Conservation (phyloP, 495 filamentous ascomycete genomes). For the Penicillium psychrofluorescens region DNA sequence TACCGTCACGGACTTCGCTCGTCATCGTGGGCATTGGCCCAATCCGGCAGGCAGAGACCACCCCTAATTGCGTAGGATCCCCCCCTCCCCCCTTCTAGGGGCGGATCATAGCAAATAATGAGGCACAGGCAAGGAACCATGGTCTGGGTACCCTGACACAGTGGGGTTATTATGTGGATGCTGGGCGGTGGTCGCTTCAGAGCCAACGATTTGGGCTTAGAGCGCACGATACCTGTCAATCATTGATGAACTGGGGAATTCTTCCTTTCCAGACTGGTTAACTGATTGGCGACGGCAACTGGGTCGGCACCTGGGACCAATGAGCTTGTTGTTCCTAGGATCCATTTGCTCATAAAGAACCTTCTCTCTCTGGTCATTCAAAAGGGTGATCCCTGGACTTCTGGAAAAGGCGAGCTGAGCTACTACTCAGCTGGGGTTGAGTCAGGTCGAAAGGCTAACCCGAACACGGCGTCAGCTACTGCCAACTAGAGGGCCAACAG, state of each 20-base stretch:
- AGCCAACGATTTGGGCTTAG: constrained; percentile 7
- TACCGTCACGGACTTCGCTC: not conserved
- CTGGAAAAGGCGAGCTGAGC: constrained; percentile 7
- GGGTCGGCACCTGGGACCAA: constrained; percentile 17
- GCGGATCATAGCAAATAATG: constrained; percentile 21
- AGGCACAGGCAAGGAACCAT: constrained; percentile 22
- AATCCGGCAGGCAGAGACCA: constrained; percentile 9
- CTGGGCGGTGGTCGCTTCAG: constrained; percentile 5
- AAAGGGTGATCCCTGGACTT: constrained; percentile 15
- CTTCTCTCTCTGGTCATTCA: constrained; percentile 18
- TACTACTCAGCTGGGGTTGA: not conserved
- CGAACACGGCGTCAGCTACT: too few relatives aligned
- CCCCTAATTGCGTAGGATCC: constrained; percentile 25
- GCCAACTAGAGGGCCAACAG: too few relatives aligned
- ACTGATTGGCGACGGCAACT: constrained; percentile 18
- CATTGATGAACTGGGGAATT: constrained; percentile 25
- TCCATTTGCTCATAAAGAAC: constrained; percentile 13
- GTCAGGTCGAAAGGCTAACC: too few relatives aligned
- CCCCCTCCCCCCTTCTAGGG: constrained; percentile 6
- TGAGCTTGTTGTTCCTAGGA: constrained; percentile 10
- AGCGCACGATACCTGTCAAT: constrained; percentile 20
- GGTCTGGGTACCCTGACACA: constrained; percentile 24
- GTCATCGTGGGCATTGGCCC: not conserved
- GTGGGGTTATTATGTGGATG: constrained; percentile 18
- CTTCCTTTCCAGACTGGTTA: constrained; percentile 6